Conservation (phyloP, 495 filamentous ascomycete species). For the Pyrenopolyporus hunteri region DNA sequence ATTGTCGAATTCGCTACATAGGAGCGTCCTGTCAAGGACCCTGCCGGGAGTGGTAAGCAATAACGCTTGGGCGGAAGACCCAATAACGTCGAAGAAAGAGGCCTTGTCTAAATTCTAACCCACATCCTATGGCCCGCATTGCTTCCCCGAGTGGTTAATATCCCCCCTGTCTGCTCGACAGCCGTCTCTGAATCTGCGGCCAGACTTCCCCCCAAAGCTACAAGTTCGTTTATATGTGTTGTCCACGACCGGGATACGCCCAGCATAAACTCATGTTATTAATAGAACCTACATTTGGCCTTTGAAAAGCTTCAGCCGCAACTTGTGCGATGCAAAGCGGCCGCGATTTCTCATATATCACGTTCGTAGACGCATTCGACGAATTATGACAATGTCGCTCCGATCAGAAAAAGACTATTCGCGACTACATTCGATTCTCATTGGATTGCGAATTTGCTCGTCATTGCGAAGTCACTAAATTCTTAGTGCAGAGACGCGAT, state of each 20-base stretch:
- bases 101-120: background rate
- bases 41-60: background rate
- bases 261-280: slow-evolving; percentile 8
- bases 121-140: background rate
- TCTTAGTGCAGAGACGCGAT: too few species aligned
- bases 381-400: background rate
- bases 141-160: slow-evolving; percentile 8
- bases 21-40: background rate
- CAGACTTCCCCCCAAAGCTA: background rate
- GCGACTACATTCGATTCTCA: background rate
- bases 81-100: background rate
- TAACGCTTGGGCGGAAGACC: background rate
- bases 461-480: too few species aligned
- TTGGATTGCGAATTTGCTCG: background rate
- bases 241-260: slow-evolving; percentile 1
- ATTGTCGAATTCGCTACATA: background rate
- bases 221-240: background rate
- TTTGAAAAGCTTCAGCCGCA: slow-evolving; percentile 20
- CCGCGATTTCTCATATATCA: slow-evolving; percentile 8
- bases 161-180: background rate
- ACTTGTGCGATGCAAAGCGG: slow-evolving; percentile 1
- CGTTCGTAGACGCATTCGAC: slow-evolving; percentile 7
- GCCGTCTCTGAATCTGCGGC: background rate
- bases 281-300: slow-evolving; percentile 9
- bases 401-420: too few species aligned